A percentile compares a stretch with the other conserved stretches of the same genome.
phyloP scores from a whole-genome alignment of 179 eudicot species.

The Corrigiola litoralis region DNA sequence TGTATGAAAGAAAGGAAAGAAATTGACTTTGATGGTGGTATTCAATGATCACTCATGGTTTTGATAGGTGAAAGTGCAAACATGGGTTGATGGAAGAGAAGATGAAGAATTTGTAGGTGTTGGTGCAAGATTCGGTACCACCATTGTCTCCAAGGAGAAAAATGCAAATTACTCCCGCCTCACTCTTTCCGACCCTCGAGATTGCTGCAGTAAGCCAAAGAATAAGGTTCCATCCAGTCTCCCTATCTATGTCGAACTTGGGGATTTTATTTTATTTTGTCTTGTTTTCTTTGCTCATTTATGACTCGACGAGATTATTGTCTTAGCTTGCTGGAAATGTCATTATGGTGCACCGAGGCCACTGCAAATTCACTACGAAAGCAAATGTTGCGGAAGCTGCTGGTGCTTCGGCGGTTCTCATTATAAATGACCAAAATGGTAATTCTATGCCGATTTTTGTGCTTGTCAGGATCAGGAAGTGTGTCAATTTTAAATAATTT shows the following conservation, averaged over 20 bases:
- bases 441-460: neutral
- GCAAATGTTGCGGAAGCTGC: conserved; percentile 83
- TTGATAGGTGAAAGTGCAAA: conserved; percentile 84
- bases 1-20: neutral
- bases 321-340: conserved; percentile 66
- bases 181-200: conserved; percentile 59
- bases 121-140: conserved; percentile 80
- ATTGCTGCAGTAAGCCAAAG: conserved; percentile 65
- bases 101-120: conserved; percentile 68
- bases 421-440: conserved; percentile 77
- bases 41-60: neutral
- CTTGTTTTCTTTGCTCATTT: conserved; percentile 5
- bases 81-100: conserved; percentile 71
- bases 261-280: no score
- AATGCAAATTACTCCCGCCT: conserved; percentile 54
- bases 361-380: conserved; percentile 79
- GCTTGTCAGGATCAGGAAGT: neutral
- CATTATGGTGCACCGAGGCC: conserved; percentile 70
- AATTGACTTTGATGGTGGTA: neutral
- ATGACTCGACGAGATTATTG: conserved; percentile 2
- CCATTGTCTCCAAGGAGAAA: conserved; percentile 71
- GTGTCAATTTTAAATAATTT: neutral
- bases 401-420: conserved; percentile 87
- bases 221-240: conserved; percentile 43
- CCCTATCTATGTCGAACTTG: neutral